Evolutionary conservation across 441 rosid genomes (phyloP).

Genomic region (Erodium moschatum): DNA sequence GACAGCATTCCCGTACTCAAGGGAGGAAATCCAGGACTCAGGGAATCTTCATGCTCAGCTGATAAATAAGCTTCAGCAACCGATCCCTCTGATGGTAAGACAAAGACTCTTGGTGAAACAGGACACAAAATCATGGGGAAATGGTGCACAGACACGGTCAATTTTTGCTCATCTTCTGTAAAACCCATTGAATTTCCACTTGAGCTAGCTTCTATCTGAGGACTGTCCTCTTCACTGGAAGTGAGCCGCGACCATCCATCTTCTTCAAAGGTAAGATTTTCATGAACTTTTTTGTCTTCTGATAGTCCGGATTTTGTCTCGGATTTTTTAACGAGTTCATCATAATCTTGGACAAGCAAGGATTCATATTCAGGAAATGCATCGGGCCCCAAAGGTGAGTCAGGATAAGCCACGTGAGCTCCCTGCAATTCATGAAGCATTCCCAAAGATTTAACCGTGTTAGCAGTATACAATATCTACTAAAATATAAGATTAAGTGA

Average conservation of each 20-base stretch:
- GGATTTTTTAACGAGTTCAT: conserved; percentile 54
- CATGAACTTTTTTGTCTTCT: conserved; percentile 23
- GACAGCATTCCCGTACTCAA: conserved; percentile 50
- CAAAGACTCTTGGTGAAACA: conserved; percentile 73
- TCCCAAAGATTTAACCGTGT: conserved; percentile 12
- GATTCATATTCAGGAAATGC: conserved; percentile 79
- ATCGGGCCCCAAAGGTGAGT: conserved; percentile 92
- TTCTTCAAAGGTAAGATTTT: conserved; percentile 30
- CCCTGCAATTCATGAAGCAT: conserved; percentile 35
- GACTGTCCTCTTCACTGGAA: conserved; percentile 40
- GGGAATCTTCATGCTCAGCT: conserved; percentile 55
- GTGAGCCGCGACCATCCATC: conserved; percentile 55
- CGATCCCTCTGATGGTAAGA: conserved; percentile 91
- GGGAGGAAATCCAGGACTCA: conserved; percentile 82
- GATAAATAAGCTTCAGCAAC: conserved; percentile 75
- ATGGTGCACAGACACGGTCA: conserved; percentile 70
- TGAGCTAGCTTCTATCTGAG: conserved; percentile 36
- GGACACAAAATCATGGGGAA: conserved; percentile 82
- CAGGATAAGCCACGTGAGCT: conserved; percentile 71
- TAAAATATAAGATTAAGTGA: background rate
- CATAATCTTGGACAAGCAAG: conserved; percentile 85
- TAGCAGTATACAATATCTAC: conserved; percentile 1
- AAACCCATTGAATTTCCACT: conserved; percentile 28
- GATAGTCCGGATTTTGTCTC: conserved; percentile 27
- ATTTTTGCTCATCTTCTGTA: conserved; percentile 32